Conservation (phyloP, 768 basidiomycete genomes). For the Podaxis sp. region DNA sequence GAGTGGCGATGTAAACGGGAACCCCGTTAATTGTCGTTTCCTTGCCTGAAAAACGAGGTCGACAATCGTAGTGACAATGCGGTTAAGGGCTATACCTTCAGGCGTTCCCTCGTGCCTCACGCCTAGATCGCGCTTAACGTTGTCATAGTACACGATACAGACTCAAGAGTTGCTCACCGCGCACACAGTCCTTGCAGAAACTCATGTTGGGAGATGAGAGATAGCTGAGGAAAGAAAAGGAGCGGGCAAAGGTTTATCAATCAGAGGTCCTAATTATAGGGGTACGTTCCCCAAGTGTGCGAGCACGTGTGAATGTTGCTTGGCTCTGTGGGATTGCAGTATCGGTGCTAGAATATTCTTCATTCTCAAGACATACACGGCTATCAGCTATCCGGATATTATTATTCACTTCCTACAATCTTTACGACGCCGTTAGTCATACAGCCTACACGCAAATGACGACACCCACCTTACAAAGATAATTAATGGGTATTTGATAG, state of each 20-base stretch:
- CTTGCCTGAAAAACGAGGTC: slow-evolving; percentile 34
- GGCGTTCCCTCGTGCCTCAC: slow-evolving; percentile 50
- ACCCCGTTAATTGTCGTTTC: slow-evolving; percentile 47
- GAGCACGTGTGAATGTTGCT: background rate
- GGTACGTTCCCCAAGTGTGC: background rate
- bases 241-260: slow-evolving; percentile 4
- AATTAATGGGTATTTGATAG: background rate
- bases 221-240: background rate
- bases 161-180: slow-evolving; percentile 34
- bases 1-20: slow-evolving; percentile 52
- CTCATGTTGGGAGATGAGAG: slow-evolving; percentile 26
- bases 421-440: background rate
- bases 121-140: slow-evolving; percentile 29
- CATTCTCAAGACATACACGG: background rate
- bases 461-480: background rate
- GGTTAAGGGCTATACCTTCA: slow-evolving; percentile 29
- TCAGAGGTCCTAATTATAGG: background rate
- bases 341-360: background rate
- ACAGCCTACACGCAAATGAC: background rate
- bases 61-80: background rate
- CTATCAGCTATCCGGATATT: background rate
- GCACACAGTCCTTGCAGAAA: slow-evolving; percentile 50
- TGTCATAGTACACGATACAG: background rate
- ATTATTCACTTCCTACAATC: background rate
- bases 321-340: background rate